phyloP scores from a whole-genome alignment of 2,329 filamentous ascomycete species.

The Oidium heveae region DNA sequence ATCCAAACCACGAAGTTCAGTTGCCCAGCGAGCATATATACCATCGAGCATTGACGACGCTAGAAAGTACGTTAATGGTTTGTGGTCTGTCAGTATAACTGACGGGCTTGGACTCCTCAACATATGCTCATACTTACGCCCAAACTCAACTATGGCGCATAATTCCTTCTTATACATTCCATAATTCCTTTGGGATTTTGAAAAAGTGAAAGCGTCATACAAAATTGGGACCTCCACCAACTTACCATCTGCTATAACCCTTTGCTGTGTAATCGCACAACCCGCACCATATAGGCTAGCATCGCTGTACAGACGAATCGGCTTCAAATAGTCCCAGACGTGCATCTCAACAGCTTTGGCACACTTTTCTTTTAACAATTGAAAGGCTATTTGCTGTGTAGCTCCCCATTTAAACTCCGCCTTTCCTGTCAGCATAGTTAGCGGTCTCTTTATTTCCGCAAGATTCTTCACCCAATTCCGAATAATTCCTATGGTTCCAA shows the following conservation, averaged over 20 bases:
- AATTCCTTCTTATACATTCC: too few relatives aligned
- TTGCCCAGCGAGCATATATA: background rate
- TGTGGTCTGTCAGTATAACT: background rate
- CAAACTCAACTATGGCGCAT: background rate
- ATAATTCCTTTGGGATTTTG: too few relatives aligned
- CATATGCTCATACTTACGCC: background rate
- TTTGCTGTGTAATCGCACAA: too few relatives aligned
- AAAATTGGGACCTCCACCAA: background rate
- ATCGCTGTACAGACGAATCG: background rate
- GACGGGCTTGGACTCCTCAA: background rate
- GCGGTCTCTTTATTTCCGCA: background rate
- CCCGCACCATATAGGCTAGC: background rate
- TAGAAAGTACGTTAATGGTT: too few relatives aligned
- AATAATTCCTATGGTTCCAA: background rate
- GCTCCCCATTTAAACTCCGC: background rate
- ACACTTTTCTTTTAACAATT: background rate
- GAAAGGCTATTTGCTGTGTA: background rate
- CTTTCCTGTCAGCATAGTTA: background rate
- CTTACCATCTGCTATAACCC: too few relatives aligned
- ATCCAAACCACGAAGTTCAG: background rate
- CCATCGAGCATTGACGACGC: background rate
- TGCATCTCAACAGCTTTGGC: background rate
- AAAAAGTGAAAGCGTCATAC: too few relatives aligned
- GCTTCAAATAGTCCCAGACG: too few relatives aligned
- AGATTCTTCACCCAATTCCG: background rate